phyloP scores from a whole-genome alignment of 257 asterid genomes.

The Forsythia suspensa region DNA sequence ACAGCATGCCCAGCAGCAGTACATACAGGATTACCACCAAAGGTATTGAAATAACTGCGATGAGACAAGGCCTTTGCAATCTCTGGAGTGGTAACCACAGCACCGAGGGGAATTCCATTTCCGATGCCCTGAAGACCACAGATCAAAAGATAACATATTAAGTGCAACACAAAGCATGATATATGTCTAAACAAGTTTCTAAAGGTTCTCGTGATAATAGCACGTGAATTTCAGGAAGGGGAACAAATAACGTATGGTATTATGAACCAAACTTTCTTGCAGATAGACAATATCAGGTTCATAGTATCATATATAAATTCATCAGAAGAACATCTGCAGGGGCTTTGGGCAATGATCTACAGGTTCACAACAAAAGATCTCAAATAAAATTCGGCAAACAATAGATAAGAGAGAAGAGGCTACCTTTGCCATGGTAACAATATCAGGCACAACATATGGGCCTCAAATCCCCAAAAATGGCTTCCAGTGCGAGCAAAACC shows the following conservation, averaged over 20 bases:
- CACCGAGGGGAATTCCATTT: conserved; percentile 93
- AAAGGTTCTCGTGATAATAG: not conserved
- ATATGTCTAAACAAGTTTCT: not conserved
- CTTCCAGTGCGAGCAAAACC: conserved; percentile 92
- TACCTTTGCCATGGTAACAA: conserved; percentile 97
- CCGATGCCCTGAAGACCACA: conserved; percentile 72
- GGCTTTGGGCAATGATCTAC: not conserved
- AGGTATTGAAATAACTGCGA: conserved; percentile 78
- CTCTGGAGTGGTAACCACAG: conserved; percentile 86
- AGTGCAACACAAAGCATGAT: not conserved
- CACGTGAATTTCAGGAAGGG: not conserved
- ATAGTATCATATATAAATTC: not conserved
- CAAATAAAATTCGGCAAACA: not conserved
- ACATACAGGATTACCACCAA: conserved; percentile 94
- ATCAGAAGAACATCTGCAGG: not conserved
- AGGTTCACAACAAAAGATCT: not conserved
- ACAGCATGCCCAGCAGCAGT: conserved; percentile 94
- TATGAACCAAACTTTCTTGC: not conserved
- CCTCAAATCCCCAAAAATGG: conserved; percentile 96
- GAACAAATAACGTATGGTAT: not conserved
- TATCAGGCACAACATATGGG: conserved; percentile 90
- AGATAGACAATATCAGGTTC: not conserved
- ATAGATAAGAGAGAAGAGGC: conserved; percentile 4
- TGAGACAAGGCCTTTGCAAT: conserved; percentile 69
- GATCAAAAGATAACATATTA: not conserved